Conservation (phyloP, 1,139 yeast genomes). For the Kodamaea plutei region DNA sequence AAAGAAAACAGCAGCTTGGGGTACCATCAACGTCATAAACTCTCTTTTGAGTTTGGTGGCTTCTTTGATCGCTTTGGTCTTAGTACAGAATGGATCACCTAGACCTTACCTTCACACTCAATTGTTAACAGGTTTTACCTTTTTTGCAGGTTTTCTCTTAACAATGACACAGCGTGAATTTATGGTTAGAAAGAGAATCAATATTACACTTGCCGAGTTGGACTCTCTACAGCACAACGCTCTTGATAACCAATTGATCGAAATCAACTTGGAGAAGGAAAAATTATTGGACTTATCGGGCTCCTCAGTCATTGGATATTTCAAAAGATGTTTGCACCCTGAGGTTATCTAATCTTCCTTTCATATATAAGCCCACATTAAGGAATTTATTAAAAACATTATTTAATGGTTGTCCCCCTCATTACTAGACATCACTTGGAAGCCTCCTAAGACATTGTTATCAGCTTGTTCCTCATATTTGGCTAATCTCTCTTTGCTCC, state of each 20-base stretch:
- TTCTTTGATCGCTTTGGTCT: conserved; percentile 44
- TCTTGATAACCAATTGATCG: too few relatives aligned
- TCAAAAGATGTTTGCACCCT: not conserved
- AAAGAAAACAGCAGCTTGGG: conserved; percentile 59
- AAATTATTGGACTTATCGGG: too few relatives aligned
- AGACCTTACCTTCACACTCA: conserved; percentile 58
- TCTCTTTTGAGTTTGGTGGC: conserved; percentile 29
- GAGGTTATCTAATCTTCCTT: too few relatives aligned
- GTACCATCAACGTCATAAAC: conserved; percentile 48
- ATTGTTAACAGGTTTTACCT: conserved; percentile 52
- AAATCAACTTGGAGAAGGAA: too few relatives aligned
- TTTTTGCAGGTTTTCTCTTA: conserved; percentile 27
- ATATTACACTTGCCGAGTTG: not conserved
- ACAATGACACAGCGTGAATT: conserved; percentile 31
- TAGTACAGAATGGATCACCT: conserved; percentile 24
- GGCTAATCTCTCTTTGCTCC: too few relatives aligned
- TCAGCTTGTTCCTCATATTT: too few relatives aligned
- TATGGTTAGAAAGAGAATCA: conserved; percentile 16
- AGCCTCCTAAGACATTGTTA: too few relatives aligned
- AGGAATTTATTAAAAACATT: too few relatives aligned
- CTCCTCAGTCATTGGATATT: not conserved
- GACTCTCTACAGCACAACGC: too few relatives aligned
- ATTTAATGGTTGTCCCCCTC: too few relatives aligned
- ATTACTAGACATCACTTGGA: too few relatives aligned
- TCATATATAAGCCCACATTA: too few relatives aligned